Evolutionary conservation across 331 rosid genomes (phyloP).

Genomic region (Erythrophleum ivorense): DNA sequence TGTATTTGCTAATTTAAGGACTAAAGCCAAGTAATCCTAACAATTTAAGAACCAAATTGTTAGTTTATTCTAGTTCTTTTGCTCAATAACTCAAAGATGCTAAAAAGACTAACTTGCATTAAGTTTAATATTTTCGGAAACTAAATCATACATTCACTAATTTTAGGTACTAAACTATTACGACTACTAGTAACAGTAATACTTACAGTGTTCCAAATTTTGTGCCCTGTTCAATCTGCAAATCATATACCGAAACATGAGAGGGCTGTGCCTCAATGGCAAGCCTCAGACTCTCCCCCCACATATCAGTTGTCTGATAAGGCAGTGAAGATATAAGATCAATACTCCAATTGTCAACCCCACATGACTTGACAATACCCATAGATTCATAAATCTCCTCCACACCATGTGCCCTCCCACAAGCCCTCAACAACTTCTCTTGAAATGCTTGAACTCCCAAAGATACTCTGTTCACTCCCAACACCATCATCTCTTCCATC

Average conservation of each 20-base stretch:
- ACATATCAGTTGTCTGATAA: slow-evolving; percentile 62
- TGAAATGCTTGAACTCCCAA: slow-evolving; percentile 79
- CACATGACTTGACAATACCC: slow-evolving; percentile 56
- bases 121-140: not conserved
- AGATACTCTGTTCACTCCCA: slow-evolving; percentile 72
- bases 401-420: slow-evolving; percentile 72
- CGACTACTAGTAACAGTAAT: not conserved
- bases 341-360: slow-evolving; percentile 70
- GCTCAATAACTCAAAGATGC: no score
- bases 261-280: slow-evolving; percentile 57
- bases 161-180: not conserved
- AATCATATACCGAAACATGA: slow-evolving; percentile 70
- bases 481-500: slow-evolving; percentile 46
- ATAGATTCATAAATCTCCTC: slow-evolving; percentile 66
- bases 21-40: not conserved
- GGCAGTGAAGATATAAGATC: slow-evolving; percentile 76
- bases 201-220: slow-evolving; percentile 67
- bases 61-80: not conserved
- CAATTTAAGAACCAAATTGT: not conserved
- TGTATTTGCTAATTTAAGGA: not conserved
- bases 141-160: not conserved
- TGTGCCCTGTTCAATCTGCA: slow-evolving; percentile 70
- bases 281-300: slow-evolving; percentile 68
- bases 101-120: not conserved
- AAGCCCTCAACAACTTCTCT: slow-evolving; percentile 57